These are phyloP conservation scores for Laetiporus sulphureus DNA, from an alignment of 1,284 basidiomycete species.

Conservation along the genomic window DNA sequence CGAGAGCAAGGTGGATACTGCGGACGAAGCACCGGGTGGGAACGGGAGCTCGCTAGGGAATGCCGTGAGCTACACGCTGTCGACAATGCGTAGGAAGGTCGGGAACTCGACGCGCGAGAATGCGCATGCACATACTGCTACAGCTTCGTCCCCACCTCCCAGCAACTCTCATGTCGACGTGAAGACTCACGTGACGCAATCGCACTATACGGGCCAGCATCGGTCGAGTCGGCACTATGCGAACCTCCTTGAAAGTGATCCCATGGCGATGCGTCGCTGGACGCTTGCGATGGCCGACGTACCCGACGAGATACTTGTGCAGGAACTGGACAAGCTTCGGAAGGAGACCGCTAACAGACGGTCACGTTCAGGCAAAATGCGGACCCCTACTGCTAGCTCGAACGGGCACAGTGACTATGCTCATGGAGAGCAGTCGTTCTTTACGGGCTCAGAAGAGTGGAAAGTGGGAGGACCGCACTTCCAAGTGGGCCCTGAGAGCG, in stretches of 20 bases:
- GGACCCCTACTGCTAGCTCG: constrained; percentile 11
- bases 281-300: constrained; percentile 32
- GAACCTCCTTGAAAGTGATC: constrained; percentile 5
- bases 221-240: neutral
- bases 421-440: constrained; percentile 14
- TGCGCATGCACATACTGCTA: neutral
- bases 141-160: neutral
- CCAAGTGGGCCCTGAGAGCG: constrained; percentile 19
- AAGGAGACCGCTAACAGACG: constrained; percentile 17
- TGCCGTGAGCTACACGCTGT: constrained; percentile 3
- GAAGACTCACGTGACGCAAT: neutral
- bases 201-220: neutral
- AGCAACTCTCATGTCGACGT: neutral
- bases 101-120: constrained; percentile 1
- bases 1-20: neutral
- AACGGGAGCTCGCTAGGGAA: constrained; percentile 2
- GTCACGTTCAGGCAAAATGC: constrained; percentile 9
- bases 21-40: neutral
- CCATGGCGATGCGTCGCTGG: constrained; percentile 26
- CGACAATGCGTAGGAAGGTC: constrained; percentile 6
- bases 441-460: constrained; percentile 17
- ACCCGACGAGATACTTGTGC: constrained; percentile 30
- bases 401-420: constrained; percentile 13
- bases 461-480: constrained; percentile 15
- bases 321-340: constrained; percentile 30